These are phyloP conservation scores for Fusarium equiseti DNA, from an alignment of 2,329 filamentous ascomycete species.

Conservation along the genomic window DNA sequence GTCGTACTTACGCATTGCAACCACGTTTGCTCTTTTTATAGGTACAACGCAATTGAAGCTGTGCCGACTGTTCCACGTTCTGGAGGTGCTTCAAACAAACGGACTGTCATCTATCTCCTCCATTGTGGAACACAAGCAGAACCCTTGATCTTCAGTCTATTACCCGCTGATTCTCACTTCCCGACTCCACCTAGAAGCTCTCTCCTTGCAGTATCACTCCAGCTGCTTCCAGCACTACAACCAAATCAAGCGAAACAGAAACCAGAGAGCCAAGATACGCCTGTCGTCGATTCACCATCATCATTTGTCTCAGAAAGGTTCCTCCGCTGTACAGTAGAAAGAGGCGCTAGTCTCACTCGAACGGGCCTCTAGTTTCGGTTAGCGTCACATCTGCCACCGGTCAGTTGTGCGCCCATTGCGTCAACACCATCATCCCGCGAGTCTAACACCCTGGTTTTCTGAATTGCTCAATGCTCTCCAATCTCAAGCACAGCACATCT, in stretches of 20 bases:
- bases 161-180: slow-evolving; percentile 33
- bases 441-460: slow-evolving; percentile 38
- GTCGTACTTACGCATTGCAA: not conserved
- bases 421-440: slow-evolving; percentile 47
- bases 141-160: slow-evolving; percentile 31
- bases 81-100: not conserved
- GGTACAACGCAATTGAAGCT: not conserved
- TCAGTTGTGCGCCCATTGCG: slow-evolving; percentile 46
- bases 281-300: slow-evolving; percentile 35
- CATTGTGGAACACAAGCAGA: slow-evolving; percentile 11
- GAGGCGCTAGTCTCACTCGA: slow-evolving; percentile 39
- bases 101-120: not conserved
- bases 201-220: not conserved
- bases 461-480: slow-evolving; percentile 8
- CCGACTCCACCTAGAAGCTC: slow-evolving; percentile 24
- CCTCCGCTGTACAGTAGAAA: slow-evolving; percentile 24
- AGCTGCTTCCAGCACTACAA: slow-evolving; percentile 9
- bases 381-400: slow-evolving; percentile 33
- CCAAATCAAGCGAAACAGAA: not conserved
- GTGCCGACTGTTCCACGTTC: slow-evolving; percentile 2
- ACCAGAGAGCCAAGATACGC: slow-evolving; percentile 18
- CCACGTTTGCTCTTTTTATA: slow-evolving; percentile 12
- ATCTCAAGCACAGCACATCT: slow-evolving; percentile 24
- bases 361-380: slow-evolving; percentile 33
- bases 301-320: slow-evolving; percentile 38